Base-by-base conservation (phyloP, 192 early-diverging fungal species). In the Tieghemiomyces parasiticus region DNA sequence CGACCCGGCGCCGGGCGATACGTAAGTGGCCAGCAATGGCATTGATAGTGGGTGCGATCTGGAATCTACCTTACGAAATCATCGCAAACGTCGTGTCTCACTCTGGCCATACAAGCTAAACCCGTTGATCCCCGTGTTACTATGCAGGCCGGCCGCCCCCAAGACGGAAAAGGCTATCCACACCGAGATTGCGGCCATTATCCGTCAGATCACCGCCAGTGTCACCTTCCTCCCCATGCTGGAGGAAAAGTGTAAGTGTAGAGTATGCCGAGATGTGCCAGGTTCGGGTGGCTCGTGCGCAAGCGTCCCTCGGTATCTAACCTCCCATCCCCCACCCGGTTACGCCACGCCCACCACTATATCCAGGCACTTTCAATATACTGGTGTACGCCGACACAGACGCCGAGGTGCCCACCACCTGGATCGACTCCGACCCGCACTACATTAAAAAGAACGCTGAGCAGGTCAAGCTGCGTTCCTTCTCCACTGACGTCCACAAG, bases 331-430 rank as follows among this genome's bases (percentile, higher is more conserved):
- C n/a, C n/a, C n/a, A n/a, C n/a, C n/a, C n/a, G n/a, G n/a, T n/a
- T n/a, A n/a, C n/a, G n/a, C 2, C 19, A 2, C 45, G 22, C 2
- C 2, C 16, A 1, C 19, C 1, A 22, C 45, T 3, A 1, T 46
- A n/a, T n/a, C n/a, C n/a, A 87, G 83, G 81, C 65, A 95, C 92
- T 4, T 95, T 95, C 63, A 93, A 91, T 60, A 80, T 97, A 16
- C 66, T 95, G 4, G 89, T 85, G 3, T 94, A 94, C 63, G 88
- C 91, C 2, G 85, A 92, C 55, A 79, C 78, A 61, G 83, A 92
- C 60, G 88, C 84, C 4, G 84, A 89, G 52, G 88, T 92, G 0
- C 92, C 92, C 4, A 78, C 75, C 13, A 82, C 78, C 14, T 97
- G 95, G 95, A 76, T 74, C 14, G 90, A 95, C 64, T 81, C 82